Evolutionary conservation across 2,329 filamentous ascomycete species (phyloP).

Genomic region (Cladorrhinum sp.): DNA sequence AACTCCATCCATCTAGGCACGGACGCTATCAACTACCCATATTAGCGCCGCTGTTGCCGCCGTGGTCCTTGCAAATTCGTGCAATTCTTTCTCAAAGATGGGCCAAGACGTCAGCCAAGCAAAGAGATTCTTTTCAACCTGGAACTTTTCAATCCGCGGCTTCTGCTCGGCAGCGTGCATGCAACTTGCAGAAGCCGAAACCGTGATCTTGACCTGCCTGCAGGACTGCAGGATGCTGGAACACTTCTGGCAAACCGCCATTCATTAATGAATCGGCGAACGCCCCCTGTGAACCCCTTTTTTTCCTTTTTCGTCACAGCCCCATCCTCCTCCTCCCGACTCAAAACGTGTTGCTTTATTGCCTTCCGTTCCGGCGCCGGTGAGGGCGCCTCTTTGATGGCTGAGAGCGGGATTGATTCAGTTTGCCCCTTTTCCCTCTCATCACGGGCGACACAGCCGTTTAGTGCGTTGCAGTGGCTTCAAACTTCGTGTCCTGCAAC

Average conservation of each 20-base stretch:
- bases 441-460: background rate
- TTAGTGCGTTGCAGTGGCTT: background rate
- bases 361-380: no score
- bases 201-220: background rate
- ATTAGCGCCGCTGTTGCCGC: background rate
- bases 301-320: no score
- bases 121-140: background rate
- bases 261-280: no score
- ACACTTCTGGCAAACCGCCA: no score
- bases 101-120: constrained; percentile 10
- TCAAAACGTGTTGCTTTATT: no score
- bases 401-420: background rate
- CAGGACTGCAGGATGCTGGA: no score
- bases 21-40: constrained; percentile 2
- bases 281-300: no score
- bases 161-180: background rate
- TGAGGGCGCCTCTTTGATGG: no score
- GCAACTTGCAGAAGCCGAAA: constrained; percentile 7
- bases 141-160: no score
- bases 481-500: background rate
- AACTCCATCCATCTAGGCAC: background rate
- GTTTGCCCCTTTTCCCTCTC: background rate
- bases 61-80: background rate
- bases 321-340: no score
- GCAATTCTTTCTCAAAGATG: background rate